These are phyloP conservation scores for Pseudocercospora musae DNA, from an alignment of 2,329 filamentous ascomycete species.

Conservation along the genomic window DNA sequence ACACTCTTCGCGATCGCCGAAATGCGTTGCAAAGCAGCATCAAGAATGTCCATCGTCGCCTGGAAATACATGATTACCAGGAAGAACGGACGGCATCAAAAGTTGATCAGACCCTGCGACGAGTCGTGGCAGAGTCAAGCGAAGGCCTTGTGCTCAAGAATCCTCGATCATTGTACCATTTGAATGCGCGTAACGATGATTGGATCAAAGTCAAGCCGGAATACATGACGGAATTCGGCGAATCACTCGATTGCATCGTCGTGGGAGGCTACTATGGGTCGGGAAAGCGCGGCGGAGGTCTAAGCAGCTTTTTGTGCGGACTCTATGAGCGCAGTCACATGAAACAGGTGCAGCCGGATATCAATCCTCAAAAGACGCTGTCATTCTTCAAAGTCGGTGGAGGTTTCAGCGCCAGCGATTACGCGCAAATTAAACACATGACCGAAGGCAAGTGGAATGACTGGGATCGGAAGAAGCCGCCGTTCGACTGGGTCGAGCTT, in stretches of 20 bases:
- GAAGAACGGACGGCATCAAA: conserved; percentile 64
- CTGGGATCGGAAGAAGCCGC: conserved; percentile 76
- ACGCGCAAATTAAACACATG: conserved; percentile 73
- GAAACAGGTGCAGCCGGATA: not conserved
- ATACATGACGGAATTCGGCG: conserved; percentile 95
- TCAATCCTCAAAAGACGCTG: conserved; percentile 69
- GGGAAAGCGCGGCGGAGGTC: conserved; percentile 73
- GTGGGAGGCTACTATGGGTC: conserved; percentile 92
- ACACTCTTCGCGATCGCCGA: conserved; percentile 76
- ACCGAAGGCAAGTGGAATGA: conserved; percentile 90
- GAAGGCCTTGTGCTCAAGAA: conserved; percentile 95
- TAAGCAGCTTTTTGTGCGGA: conserved; percentile 89
- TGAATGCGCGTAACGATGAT: conserved; percentile 89
- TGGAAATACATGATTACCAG: conserved; percentile 77
- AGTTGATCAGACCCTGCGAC: conserved; percentile 75
- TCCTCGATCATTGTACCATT: conserved; percentile 76
- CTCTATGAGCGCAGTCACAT: conserved; percentile 41
- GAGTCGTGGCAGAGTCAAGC: conserved; percentile 79
- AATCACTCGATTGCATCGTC: conserved; percentile 83
- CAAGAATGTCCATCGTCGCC: conserved; percentile 64
- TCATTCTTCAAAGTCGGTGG: conserved; percentile 99
- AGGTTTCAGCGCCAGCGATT: conserved; percentile 81
- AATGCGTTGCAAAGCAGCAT: conserved; percentile 71
- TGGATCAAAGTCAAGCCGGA: conserved; percentile 99
- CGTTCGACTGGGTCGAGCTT: conserved; percentile 74